Evolutionary conservation across 805 yeast genomes (phyloP).

Genomic region (Candida ortonii): DNA sequence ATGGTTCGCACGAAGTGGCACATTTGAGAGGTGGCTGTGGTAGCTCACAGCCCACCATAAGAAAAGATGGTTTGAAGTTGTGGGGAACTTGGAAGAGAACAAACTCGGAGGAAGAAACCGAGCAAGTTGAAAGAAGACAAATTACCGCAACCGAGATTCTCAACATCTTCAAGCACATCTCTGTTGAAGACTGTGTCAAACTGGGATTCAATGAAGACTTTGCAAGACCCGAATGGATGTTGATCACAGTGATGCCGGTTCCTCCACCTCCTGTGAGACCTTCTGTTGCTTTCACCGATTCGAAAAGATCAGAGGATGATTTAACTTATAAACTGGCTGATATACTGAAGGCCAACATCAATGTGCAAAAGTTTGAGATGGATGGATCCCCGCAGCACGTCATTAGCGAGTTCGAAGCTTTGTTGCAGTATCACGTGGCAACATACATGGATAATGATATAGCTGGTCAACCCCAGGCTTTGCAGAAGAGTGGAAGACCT

Average conservation of each 20-base stretch:
- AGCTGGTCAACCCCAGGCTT: constrained; percentile 99
- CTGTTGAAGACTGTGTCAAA: constrained; percentile 73
- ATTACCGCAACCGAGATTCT: constrained; percentile 85
- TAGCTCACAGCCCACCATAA: constrained; percentile 89
- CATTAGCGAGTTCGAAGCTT: constrained; percentile 91
- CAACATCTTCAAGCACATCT: constrained; percentile 88
- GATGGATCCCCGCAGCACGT: constrained; percentile 99
- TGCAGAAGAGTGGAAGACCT: constrained; percentile 98
- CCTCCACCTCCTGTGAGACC: constrained; percentile 99
- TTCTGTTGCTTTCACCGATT: constrained; percentile 94
- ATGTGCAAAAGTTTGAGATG: constrained; percentile 95
- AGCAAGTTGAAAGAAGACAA: constrained; percentile 88
- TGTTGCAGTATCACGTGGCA: constrained; percentile 96
- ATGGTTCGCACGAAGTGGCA: constrained; percentile 37
- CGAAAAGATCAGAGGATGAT: constrained; percentile 99
- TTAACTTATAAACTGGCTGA: constrained; percentile 96
- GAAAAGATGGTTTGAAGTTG: constrained; percentile 92
- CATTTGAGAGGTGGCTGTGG: constrained; percentile 93
- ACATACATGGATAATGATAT: constrained; percentile 99
- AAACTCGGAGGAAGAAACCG: constrained; percentile 70
- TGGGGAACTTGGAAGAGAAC: constrained; percentile 99
- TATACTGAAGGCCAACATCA: constrained; percentile 92
- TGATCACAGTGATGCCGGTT: constrained; percentile 95
- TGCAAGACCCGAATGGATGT: constrained; percentile 98
- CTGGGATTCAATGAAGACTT: constrained; percentile 93